Percentiles rank a stretch among this genome's conserved stretches.
Evolutionary conservation across 2,329 filamentous ascomycete species (phyloP).

Genomic region (Periconia digitata): DNA sequence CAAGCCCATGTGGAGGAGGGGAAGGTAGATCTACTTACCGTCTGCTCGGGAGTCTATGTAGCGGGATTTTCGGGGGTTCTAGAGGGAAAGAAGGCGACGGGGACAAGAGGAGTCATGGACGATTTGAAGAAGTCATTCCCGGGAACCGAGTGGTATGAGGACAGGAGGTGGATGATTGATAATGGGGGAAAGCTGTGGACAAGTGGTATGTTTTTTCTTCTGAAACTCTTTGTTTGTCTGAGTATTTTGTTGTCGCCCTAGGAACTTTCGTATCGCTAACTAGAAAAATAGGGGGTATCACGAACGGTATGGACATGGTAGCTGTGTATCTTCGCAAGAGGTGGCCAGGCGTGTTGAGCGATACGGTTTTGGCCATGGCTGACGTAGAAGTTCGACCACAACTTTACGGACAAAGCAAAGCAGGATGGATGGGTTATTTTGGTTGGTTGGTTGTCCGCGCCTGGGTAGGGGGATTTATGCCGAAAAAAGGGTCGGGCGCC

Average conservation of each 20-base stretch:
- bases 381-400: conserved; percentile 31
- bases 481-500: too few relatives aligned
- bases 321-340: conserved; percentile 17
- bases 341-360: conserved; percentile 29
- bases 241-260: background rate
- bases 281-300: conserved; percentile 18
- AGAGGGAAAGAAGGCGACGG: conserved; percentile 19
- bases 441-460: too few relatives aligned
- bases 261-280: background rate
- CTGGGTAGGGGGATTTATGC: too few relatives aligned
- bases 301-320: conserved; percentile 24
- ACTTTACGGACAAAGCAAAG: conserved; percentile 22
- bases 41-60: conserved; percentile 20
- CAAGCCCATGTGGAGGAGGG: conserved; percentile 30
- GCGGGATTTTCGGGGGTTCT: conserved; percentile 18
- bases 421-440: background rate
- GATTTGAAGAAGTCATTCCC: conserved; percentile 14
- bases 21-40: conserved; percentile 16
- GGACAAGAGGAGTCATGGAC: conserved; percentile 11
- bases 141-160: conserved; percentile 16
- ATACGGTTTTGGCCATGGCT: conserved; percentile 37
- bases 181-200: conserved; percentile 21
- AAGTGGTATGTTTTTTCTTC: conserved; percentile 13
- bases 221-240: background rate
- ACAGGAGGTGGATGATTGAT: conserved; percentile 17